Base-by-base conservation (phyloP, 2,329 filamentous ascomycete genomes). In the Phymatotrichopsis omnivora region DNA sequence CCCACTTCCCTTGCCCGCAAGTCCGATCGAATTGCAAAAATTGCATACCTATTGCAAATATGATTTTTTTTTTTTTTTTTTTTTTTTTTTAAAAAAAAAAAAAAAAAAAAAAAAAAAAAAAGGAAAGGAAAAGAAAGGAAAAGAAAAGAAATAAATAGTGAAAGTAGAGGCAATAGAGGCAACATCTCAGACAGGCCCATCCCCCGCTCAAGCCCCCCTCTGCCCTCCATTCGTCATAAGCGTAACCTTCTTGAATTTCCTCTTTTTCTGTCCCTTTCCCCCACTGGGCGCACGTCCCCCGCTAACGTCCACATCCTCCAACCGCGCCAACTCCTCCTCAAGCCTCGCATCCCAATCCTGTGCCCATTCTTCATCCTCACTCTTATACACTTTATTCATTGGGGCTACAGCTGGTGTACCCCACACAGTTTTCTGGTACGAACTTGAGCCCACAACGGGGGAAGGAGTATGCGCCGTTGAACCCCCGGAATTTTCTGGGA, bases 321-420 rank as follows among this genome's bases (percentile, higher is more conserved):
- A 44, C 46, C 10, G 48, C 45, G n/a, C 50, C 48, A 31, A 31
- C 45, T 74, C 68, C 38, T 75, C 68, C 44, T 85, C 80, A 2
- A 75, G 72, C 11, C 77, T 68, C 46, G 81, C 78, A 58, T 93
- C 84, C 80, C 80, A 84, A 2, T 80, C 85, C 57, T 83, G 79
- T 12, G 89, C 67, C 87, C 87, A 95, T 0, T 87, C 89, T 61
- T 95, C 87, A 51, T 86, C 76, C 2, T 63, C 65, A 33, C 59
- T 55, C 17, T 48, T 47, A 20, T 56, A 50, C 6, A 34, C 39
- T 14, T 52, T 55, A 11, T 52, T 49, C 5, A 17, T 25, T 11
- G 37, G 22, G 2, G 40, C 33, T 12, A 56, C 43, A 7, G 50
- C 29, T 11, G 49, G 52, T 5, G 53, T 56, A 2, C 53, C 53